Conservation (phyloP, 371 early-diverging fungal species). For the Nosema granulosis region DNA sequence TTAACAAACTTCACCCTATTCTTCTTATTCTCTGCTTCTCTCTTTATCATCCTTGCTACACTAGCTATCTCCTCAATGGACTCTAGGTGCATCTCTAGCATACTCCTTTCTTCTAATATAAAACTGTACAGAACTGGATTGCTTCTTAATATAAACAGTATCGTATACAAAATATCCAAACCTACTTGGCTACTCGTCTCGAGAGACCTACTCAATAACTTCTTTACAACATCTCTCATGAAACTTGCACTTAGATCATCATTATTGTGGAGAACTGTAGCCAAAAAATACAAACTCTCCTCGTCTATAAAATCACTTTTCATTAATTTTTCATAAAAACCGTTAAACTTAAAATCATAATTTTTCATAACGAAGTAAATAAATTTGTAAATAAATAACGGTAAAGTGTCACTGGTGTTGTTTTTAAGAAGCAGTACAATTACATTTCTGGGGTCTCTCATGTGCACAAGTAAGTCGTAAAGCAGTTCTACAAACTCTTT, state of each 20-base stretch:
- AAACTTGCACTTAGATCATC: not conserved
- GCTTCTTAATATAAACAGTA: not conserved
- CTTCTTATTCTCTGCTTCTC: not conserved
- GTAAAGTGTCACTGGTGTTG: not conserved
- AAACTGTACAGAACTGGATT: not conserved
- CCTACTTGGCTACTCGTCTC: not conserved
- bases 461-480: not conserved
- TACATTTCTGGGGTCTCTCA: constrained; percentile 6
- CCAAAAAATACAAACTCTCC: not conserved
- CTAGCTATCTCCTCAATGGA: not conserved
- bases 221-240: not conserved
- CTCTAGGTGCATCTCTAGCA: not conserved
- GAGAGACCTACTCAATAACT: not conserved
- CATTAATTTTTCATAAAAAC: not conserved
- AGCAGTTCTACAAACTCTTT: not conserved
- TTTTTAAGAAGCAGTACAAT: not conserved
- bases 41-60: not conserved
- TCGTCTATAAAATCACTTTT: not conserved
- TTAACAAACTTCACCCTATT: not conserved
- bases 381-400: not conserved
- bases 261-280: not conserved
- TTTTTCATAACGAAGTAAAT: constrained; percentile 10
- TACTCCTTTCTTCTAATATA: not conserved
- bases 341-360: constrained; percentile 2
- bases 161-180: not conserved